These are phyloP conservation scores for Chaetomiaceae sp. DNA, from an alignment of 2,329 filamentous ascomycete species.

Conservation along the genomic window DNA sequence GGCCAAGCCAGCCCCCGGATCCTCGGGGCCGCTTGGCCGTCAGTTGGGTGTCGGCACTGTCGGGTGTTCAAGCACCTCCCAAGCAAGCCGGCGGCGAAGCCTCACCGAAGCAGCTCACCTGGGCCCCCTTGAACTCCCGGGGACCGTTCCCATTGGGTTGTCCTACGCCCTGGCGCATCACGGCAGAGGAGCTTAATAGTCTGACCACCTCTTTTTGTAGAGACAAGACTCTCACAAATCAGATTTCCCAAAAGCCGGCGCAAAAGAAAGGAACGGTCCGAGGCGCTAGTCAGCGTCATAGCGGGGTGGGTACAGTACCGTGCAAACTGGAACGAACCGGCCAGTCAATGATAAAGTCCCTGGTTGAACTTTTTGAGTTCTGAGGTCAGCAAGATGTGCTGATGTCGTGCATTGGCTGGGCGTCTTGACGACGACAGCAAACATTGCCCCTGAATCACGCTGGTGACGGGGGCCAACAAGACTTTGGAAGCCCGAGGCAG, in stretches of 20 bases:
- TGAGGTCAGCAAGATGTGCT: slow-evolving; percentile 4
- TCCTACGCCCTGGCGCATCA: background rate
- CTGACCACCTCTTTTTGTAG: slow-evolving; percentile 8
- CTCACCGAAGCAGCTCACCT: slow-evolving; percentile 11
- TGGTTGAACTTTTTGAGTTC: background rate
- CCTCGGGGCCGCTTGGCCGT: background rate
- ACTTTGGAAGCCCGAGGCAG: no score
- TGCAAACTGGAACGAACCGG: no score
- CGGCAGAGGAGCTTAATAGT: background rate
- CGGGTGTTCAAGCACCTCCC: no score
- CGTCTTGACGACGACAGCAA: background rate
- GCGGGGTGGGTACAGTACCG: no score
- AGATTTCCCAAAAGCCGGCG: background rate
- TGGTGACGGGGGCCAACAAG: no score
- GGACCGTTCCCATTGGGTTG: slow-evolving; percentile 8
- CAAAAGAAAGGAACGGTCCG: slow-evolving; percentile 13
- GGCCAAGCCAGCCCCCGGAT: background rate
- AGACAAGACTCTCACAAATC: slow-evolving; percentile 3
- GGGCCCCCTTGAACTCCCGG: background rate
- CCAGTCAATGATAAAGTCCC: no score
- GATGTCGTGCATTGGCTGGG: background rate
- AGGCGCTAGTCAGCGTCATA: slow-evolving; percentile 1
- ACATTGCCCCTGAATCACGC: background rate
- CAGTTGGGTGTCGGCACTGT: background rate
- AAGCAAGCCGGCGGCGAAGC: slow-evolving; percentile 5